Conservation (phyloP, 2,329 filamentous ascomycete genomes). For the Talaromyces marneffei region DNA sequence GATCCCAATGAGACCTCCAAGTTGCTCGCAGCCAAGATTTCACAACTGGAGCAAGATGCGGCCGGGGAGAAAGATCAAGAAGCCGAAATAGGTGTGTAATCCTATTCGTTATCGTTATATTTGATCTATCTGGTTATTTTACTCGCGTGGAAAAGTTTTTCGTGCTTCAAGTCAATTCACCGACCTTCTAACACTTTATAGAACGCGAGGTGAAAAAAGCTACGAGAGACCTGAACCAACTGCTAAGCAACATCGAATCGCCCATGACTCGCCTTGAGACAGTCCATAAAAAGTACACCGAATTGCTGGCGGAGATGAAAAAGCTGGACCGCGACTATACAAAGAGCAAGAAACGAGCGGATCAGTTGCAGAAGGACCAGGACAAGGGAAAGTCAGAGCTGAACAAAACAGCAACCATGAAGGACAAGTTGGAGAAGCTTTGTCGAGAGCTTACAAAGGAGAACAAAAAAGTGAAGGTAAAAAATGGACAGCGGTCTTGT, state of each 20-base stretch:
- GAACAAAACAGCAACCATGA: constrained; percentile 82
- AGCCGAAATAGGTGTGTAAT: constrained; percentile 77
- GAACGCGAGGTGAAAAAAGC: constrained; percentile 93
- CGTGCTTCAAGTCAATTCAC: background rate
- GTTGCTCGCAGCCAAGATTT: constrained; percentile 85
- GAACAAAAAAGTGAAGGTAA: constrained; percentile 95
- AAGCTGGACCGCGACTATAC: constrained; percentile 87
- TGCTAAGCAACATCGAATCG: constrained; percentile 81
- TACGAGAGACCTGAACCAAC: constrained; percentile 79
- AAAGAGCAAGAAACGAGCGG: constrained; percentile 92
- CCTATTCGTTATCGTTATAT: background rate
- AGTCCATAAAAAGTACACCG: constrained; percentile 83
- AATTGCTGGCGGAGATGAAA: constrained; percentile 91
- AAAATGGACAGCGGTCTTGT: constrained; percentile 20
- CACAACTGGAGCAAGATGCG: constrained; percentile 87
- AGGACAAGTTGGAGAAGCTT: constrained; percentile 94
- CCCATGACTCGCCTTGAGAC: constrained; percentile 87
- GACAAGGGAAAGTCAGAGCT: constrained; percentile 82
- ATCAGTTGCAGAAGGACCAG: constrained; percentile 93
- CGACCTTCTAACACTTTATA: constrained; percentile 32
- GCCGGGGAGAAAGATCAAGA: constrained; percentile 94
- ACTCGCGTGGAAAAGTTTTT: background rate
- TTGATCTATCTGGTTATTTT: background rate
- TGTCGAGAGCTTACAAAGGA: constrained; percentile 92
- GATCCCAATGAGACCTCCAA: constrained; percentile 89